Base-by-base conservation (phyloP, 805 yeast genomes). In the Phaffomyces opuntiae region DNA sequence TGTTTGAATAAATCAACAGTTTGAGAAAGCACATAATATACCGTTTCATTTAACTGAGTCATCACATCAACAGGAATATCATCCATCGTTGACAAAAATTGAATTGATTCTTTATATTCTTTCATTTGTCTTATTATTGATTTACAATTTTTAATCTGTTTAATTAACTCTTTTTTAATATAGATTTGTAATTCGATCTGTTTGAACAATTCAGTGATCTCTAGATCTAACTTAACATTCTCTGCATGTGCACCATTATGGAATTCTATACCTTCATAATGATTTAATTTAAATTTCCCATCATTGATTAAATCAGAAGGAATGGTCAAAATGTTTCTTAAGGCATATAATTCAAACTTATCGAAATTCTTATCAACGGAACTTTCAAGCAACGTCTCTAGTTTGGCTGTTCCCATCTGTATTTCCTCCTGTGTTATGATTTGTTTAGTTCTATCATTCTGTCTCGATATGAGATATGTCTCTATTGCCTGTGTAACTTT, bases 321-420 rank as follows among this genome's bases (percentile, higher is more conserved):
- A 16, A 90, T 67, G 12, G 74, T 75, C 45, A 90, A 69, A 12
- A 90, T 77, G 59, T 90, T 90, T 57, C 96, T 67, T 42, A 87
- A 65, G 2, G 86, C 76, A 63, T 90, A 90, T 32, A 88, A 66
- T 64, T 90, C 97, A 55, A 87, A 80, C 60, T 83, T 83, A 62
- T 90, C 97, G 61, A 87, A 89, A 59, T 86, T 86, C 53, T 73
- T 73, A 64, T 89, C 96, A 11, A 89, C 83, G 1, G 81, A 74
- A 49, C 78, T 75, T 57, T 86, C 96, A 45, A 90, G 57, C 24
- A 86, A 62, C 0, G 89, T 78, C 55, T 89, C 96, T 37, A 89
- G 65, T 57, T 83, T 80, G 0, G 88, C 93, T 0, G 91, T 81
- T 0, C 96, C 96, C n/a, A 75, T 56, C 49, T 76, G 78, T 2